Base-by-base conservation (phyloP, 2,329 filamentous ascomycete species). In the Colletotrichum sublineola region DNA sequence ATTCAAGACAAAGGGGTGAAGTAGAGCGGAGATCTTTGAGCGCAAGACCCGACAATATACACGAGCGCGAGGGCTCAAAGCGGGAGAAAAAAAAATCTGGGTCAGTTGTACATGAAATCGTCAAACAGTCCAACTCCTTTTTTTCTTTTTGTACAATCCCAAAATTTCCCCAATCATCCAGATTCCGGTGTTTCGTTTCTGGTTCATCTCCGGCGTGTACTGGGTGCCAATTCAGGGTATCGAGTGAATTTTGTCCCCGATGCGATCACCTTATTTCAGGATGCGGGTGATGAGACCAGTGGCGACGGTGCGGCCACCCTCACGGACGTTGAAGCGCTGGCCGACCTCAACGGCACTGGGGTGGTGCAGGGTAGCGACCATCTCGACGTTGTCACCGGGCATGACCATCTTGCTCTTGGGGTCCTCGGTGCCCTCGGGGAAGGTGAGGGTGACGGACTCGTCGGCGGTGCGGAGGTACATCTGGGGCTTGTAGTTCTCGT, bases 301-400 rank as follows among this genome's bases (percentile, higher is more conserved):
- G 77, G 93, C 94, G 71, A 96, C 93, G 73, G 94, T 96, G 78
- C 94, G 91, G 79, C 96, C 95, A 87, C 96, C 96, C 88, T 99
- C 96, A 85, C 96, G 94, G 81, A 99, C 91, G 88, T 98, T 99
- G 90, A 99, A 96, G 79, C 96, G 94, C 88, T 98, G 94, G 78
- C 96, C 96, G 75, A 90, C 86, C 87, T 99, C 96, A 75, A 98
- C 85, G 73, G 96, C 96, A 79, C 97, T 90, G 75, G 96, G 94
- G 84, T 93, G 87, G 84, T 94, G 90, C 80, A 97, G 91, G 79
- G 92, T 90, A 82, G 95, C 93, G 76, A 96, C 86, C 95, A 99
- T 98, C 89, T 99, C 96, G 77, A 97, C 91, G 85, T 99, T 99
- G 90, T 99, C 96, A 83, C 96, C 96, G 64, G 96, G 96, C 95